Conservation (phyloP, 805 yeast species). For the Kazachstania viticola region DNA sequence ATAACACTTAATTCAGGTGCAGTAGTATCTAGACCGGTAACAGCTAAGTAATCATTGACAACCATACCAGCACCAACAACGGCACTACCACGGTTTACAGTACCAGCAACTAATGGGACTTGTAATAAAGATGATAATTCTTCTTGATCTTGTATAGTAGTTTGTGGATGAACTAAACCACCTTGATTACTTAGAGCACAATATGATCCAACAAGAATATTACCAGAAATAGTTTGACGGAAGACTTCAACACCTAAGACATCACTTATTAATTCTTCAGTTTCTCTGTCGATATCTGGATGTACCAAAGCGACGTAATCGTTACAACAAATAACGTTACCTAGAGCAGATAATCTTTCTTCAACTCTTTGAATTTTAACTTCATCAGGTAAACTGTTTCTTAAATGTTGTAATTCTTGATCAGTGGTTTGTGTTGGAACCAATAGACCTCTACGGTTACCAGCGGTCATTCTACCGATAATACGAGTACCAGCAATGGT, state of each 20-base stretch:
- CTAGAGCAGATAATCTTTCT: conserved; percentile 92
- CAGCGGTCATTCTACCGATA: conserved; percentile 96
- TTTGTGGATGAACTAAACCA: conserved; percentile 96
- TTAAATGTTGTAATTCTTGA: conserved; percentile 92
- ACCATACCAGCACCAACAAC: conserved; percentile 99
- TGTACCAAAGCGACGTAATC: conserved; percentile 98
- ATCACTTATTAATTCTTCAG: conserved; percentile 96
- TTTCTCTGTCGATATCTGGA: conserved; percentile 98
- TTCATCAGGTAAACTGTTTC: conserved; percentile 91
- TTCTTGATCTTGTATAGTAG: conserved; percentile 95
- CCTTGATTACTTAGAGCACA: conserved; percentile 94
- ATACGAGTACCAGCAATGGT: conserved; percentile 98
- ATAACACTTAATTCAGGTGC: conserved; percentile 96
- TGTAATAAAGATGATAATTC: conserved; percentile 90
- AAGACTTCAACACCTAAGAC: conserved; percentile 97
- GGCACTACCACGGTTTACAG: conserved; percentile 93
- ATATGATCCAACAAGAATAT: conserved; percentile 93
- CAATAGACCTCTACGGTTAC: conserved; percentile 91
- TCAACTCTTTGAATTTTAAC: conserved; percentile 97
- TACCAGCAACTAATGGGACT: conserved; percentile 97
- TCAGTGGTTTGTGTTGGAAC: conserved; percentile 98
- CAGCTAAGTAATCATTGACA: conserved; percentile 96
- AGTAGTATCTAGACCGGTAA: conserved; percentile 93
- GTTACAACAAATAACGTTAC: conserved; percentile 96
- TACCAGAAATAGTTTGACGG: conserved; percentile 97